These are phyloP conservation scores for Retiboletus flavoniger DNA, from an alignment of 1,284 basidiomycete genomes.

Conservation along the genomic window DNA sequence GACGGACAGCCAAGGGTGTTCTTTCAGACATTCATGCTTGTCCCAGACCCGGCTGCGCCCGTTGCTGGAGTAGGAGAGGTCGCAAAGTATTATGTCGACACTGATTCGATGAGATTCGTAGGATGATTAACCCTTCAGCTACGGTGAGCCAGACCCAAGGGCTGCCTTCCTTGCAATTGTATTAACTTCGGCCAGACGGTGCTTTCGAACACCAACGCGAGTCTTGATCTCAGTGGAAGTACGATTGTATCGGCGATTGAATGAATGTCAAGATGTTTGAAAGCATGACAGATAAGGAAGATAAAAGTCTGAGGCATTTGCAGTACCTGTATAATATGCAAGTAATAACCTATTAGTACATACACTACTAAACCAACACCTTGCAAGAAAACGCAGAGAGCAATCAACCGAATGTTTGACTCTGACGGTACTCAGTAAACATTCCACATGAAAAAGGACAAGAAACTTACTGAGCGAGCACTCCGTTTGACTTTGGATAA, in stretches of 20 bases:
- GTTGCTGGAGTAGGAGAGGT: constrained; percentile 65
- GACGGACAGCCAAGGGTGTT: constrained; percentile 82
- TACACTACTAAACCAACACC: constrained; percentile 4
- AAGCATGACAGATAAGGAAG: not conserved
- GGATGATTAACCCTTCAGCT: constrained; percentile 36
- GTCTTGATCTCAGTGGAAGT: not conserved
- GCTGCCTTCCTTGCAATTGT: not conserved
- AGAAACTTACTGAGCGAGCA: constrained; percentile 68
- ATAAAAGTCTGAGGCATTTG: not conserved
- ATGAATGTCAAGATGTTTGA: not conserved
- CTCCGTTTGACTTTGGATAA: constrained; percentile 86
- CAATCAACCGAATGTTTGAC: constrained; percentile 74
- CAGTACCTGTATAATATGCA: constrained; percentile 1
- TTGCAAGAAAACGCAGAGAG: not conserved
- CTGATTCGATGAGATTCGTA: constrained; percentile 76
- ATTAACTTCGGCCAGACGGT: not conserved
- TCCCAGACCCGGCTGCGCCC: constrained; percentile 66
- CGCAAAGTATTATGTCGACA: constrained; percentile 75
- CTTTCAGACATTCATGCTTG: constrained; percentile 81
- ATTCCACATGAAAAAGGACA: constrained; percentile 7
- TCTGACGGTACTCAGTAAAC: constrained; percentile 41
- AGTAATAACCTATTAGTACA: constrained; percentile 20
- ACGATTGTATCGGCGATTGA: not conserved
- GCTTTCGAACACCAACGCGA: not conserved
- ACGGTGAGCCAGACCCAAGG: not conserved